Base-by-base conservation (phyloP, 106 monocot species). In the Dactylorhiza incarnata region DNA sequence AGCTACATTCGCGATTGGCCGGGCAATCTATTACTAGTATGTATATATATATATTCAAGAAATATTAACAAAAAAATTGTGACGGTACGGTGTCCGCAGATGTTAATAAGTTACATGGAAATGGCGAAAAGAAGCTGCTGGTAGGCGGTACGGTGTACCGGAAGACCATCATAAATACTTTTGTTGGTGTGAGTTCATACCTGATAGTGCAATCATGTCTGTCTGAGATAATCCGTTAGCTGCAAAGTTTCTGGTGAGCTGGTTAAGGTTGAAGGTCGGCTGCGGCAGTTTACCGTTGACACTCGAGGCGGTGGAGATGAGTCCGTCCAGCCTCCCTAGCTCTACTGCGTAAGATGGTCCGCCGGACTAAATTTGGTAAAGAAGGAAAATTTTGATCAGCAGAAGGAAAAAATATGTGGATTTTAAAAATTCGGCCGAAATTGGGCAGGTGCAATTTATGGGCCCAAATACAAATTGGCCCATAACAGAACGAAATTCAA, bases 201-300 rank as follows among this genome's bases (percentile, higher is more conserved):
- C 94, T 71, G 89, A 95, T 37, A 95, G 89, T 0, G 91, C 91
- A 17, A 94, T 84, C 94, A 94, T 81, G 79, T 94, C 91, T 4
- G 80, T 26, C 76, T 74, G 84, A 4, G 85, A 87, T 67, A 91
- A 83, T 12, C 88, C 84, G 45, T 87, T 81, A 3, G 79, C 29
- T 8, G 82, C 80, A 19, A 94, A 94, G 22, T 87, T 12, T 20
- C 83, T 71, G 55, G 72, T 85, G 20, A 94, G 87, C 82, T 95
- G 87, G 68, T 87, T 68, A 17, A 95, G 78, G 29, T 81, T 77
- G 76, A 85, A 85, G 9, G 22, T 72, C n/a, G 94, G 91, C 68
- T 77, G 79, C 9, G 94, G 91, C 48, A 95, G 79, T 80, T 76
- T 89, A 76, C 91, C 89, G 76, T 73, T 73, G 0, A 95, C 94